Evolutionary conservation across 306 rosid species (phyloP), one percentile per base, ranked within the genome.

Genomic region (Benincasa hispida): DNA sequence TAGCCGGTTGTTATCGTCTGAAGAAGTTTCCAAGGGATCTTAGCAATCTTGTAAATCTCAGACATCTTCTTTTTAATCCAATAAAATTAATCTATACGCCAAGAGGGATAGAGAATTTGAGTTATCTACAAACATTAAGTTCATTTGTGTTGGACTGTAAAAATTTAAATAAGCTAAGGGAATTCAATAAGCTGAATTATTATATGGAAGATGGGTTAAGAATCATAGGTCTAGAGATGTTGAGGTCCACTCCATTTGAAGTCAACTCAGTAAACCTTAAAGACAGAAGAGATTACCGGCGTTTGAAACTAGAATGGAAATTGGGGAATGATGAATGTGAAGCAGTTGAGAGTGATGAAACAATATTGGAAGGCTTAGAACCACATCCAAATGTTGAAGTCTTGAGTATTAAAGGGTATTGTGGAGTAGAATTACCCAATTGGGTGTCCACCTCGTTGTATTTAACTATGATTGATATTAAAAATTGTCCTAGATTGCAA

Each of bases 41-140:
- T 0, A 47, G 21, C 27, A 79, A 73, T 19, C 34, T 75, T 27
- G 47, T 57, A 11, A 75, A 51, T 12, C 58, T 79, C 5, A 79
- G 21, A 32, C 77, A 78, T 77, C 81, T 83, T 25, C 2, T 48
- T 13, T 5, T 28, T 7, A 1, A 17, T 8, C 1, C 2, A 34
- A n/a, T n/a, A n/a, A 34, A 3, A 34, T 1, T 27, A 6, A 59
- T 6, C 2, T 1, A 59, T 65, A 9, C 10, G 50, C 28, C 50
- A 3, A 1, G 35, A 65, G 47, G 6, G 5, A 65, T 35, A 50
- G 48, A 9, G 28, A 65, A 65, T 28, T 65, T 65, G 30, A 37
- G 9, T 9, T 8, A 28, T 66, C 4, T 66, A 11, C 73, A 66
- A 28, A 19, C 30, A 66, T 1, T n/a, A n/a, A 10, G 3, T 39